These are phyloP conservation scores for Cardamine occulta DNA, from an alignment of 345 rosid genomes.

Conservation along the genomic window DNA sequence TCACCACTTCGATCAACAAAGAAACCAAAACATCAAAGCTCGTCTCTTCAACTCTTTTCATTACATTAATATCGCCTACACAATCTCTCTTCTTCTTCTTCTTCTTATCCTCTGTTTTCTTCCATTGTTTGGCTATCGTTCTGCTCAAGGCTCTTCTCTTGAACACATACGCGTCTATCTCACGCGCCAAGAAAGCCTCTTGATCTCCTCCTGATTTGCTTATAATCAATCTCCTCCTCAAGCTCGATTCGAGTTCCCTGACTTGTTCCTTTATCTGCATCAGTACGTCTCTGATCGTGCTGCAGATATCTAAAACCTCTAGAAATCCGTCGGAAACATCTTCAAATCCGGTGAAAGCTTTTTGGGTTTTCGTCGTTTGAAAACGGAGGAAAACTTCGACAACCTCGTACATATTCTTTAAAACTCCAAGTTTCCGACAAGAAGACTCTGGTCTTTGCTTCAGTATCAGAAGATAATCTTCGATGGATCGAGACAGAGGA, in stretches of 20 bases:
- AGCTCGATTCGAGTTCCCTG: constrained; percentile 43
- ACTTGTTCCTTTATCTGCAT: constrained; percentile 43
- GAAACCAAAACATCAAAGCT: constrained; percentile 41
- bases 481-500: constrained; percentile 45
- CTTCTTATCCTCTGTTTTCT: constrained; percentile 36
- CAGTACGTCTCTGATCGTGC: constrained; percentile 47
- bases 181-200: constrained; percentile 27
- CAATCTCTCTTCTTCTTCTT: constrained; percentile 31
- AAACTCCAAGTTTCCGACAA: constrained; percentile 38
- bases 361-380: constrained; percentile 34
- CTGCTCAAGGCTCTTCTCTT: constrained; percentile 47
- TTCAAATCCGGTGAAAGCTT: constrained; percentile 40
- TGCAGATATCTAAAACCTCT: constrained; percentile 48
- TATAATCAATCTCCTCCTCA: constrained; percentile 42
- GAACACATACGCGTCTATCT: constrained; percentile 34
- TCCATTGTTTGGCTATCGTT: constrained; percentile 16
- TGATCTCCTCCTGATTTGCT: constrained; percentile 27
- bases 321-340: constrained; percentile 52
- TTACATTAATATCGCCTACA: constrained; percentile 19
- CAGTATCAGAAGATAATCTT: constrained; percentile 42
- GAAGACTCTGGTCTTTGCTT: constrained; percentile 35
- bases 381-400: constrained; percentile 44
- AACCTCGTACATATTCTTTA: constrained; percentile 44
- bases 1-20: constrained; percentile 29
- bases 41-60: constrained; percentile 45